Base-by-base conservation (phyloP, 768 basidiomycete species). In the Coprinellus aureogranulatus region DNA sequence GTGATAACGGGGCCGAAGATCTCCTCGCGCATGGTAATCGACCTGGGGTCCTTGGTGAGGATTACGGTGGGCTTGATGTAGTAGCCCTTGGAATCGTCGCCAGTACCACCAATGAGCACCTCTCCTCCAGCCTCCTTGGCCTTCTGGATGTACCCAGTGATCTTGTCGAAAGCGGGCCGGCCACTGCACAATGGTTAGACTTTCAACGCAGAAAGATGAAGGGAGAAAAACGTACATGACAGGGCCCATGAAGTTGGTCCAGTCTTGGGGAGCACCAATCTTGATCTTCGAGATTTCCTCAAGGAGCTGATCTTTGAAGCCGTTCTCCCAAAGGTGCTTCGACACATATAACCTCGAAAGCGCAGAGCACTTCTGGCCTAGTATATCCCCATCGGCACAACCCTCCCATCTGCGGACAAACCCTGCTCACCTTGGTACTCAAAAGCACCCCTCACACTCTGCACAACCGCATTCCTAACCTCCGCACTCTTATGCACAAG, bases 381-480 rank as follows among this genome's bases (percentile, higher is more conserved):
- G n/a, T n/a, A n/a, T n/a, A n/a, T n/a, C n/a, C n/a, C n/a, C n/a
- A n/a, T n/a, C n/a, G n/a, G n/a, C n/a, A n/a, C n/a, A n/a, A n/a
- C n/a, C n/a, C n/a, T n/a, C n/a, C n/a, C n/a, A n/a, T n/a, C n/a
- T n/a, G n/a, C n/a, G n/a, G n/a, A n/a, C n/a, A n/a, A n/a, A n/a
- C n/a, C n/a, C n/a, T n/a, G n/a, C n/a, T n/a, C 61, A 85, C 92
- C 94, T 78, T 94, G 93, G 72, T 98, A 99, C 73, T 99, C 97
- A 71, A 96, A 98, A 1, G 89, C 94, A 18, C 81, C 90, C 55
- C 97, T 82, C 59, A 98, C 82, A 52, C 80, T 84, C 75, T 98
- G 96, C 47, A 90, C 62, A 50, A 92, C 97, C n/a, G 95, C 92
- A 62, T 94, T 95, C 69, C 78, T 79, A 53, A 97, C 74, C 64